Conservation (phyloP, 2,329 filamentous ascomycete genomes). For the Nigrospora sphaerica region DNA sequence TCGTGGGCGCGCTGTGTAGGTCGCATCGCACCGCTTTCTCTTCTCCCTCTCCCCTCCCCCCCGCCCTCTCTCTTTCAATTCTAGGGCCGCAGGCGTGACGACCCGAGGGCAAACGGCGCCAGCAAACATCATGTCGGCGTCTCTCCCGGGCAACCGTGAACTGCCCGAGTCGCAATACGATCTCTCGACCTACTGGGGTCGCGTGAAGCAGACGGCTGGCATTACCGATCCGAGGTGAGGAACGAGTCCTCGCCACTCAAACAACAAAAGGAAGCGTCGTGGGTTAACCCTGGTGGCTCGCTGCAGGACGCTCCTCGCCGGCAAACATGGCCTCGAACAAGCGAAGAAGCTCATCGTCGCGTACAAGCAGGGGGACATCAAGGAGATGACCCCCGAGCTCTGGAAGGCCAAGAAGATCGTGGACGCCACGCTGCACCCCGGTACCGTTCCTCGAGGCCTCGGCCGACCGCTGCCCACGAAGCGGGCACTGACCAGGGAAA, state of each 20-base stretch:
- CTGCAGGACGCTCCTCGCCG: conserved; percentile 76
- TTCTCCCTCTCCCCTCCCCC: too few species aligned
- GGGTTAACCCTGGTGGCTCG: not conserved
- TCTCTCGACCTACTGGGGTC: conserved; percentile 87
- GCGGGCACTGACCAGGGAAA: not conserved
- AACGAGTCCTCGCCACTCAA: conserved; percentile 4
- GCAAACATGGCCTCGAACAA: conserved; percentile 69
- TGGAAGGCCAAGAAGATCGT: conserved; percentile 97
- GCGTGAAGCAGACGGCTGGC: conserved; percentile 81
- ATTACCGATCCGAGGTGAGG: conserved; percentile 93
- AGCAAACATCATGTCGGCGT: conserved; percentile 51
- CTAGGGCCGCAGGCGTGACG: too few species aligned
- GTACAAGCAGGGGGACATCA: conserved; percentile 79
- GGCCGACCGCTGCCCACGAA: not conserved
- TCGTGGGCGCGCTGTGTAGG: too few species aligned
- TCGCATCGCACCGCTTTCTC: too few species aligned
- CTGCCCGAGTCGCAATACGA: conserved; percentile 90
- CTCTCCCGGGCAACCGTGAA: conserved; percentile 64
- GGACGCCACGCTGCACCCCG: conserved; percentile 91
- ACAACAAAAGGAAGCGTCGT: not conserved
- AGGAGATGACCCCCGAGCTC: conserved; percentile 79
- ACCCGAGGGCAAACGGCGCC: not conserved
- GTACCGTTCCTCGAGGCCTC: conserved; percentile 41
- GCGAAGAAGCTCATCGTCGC: conserved; percentile 74
- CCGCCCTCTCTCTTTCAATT: too few species aligned